Base-by-base conservation (phyloP, 495 filamentous ascomycete genomes). In the Aspergillus cristatus region DNA sequence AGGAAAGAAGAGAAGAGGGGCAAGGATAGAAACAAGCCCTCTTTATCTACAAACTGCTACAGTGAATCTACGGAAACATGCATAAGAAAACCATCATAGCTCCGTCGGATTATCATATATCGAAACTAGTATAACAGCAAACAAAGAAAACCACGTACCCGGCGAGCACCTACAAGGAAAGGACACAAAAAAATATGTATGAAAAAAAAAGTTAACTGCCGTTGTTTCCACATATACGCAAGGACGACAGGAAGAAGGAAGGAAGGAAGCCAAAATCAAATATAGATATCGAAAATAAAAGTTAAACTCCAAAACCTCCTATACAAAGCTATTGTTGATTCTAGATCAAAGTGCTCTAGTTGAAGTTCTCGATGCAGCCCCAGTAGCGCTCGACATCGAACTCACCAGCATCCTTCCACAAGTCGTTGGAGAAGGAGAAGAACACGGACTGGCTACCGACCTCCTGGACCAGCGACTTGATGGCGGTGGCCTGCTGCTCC, bases 311-410 rank as follows among this genome's bases (percentile, higher is more conserved):
- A 40, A 53, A n/a, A 40, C 49, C 49, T 51, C 48, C 46, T 57
- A 51, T 60, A 60, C 56, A 60, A 24, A 24, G 8, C n/a, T 24
- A 24, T 24, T 24, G 8, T 24, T 24, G 20, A 24, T 24, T 24
- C 20, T 4, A 47, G 53, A 46, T 54, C 16, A n/a, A 20, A 31
- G 25, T 18, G 14, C 15, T 6, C 14, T 10, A 16, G 10, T 47
- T 49, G 58, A 79, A 81, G 47, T 73, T 55, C 22, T 60, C 36
- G 42, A 65, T 68, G 45, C 72, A 75, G 37, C 86, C 85, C 76
- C 86, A 95, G 68, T 69, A 60, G 55, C 75, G 74, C 82, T 97
- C 90, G 44, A 90, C 86, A 37, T 65, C 59, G 62, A 76, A 85
- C 17, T 57, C 51, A 40, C 83, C 86, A 31, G 69, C 55, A 18